Evolutionary conservation across 441 rosid genomes (phyloP).

Genomic region (Corymbia calophylla): DNA sequence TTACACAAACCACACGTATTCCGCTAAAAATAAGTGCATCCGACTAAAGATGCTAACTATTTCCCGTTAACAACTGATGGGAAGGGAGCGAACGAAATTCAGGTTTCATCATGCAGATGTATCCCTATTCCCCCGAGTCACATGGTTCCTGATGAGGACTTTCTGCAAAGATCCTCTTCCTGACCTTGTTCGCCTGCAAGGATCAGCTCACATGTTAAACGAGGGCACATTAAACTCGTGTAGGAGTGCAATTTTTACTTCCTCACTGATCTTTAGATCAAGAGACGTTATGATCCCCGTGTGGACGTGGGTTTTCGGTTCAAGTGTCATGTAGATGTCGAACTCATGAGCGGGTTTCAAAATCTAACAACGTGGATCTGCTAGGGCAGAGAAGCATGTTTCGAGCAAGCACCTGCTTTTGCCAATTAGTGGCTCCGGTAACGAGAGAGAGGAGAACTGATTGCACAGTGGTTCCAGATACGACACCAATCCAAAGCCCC

Average conservation of each 20-base stretch:
- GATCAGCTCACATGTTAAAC: not conserved
- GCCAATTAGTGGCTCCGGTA: constrained; percentile 24
- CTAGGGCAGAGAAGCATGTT: not conserved
- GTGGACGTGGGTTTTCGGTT: not conserved
- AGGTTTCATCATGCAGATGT: not conserved
- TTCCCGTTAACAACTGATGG: not conserved
- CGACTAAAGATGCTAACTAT: not conserved
- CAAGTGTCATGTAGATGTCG: not conserved
- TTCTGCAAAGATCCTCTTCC: not conserved
- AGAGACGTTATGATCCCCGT: not conserved
- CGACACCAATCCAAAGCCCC: constrained; percentile 54
- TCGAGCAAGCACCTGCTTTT: constrained; percentile 28
- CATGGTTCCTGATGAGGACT: not conserved
- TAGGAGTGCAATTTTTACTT: not conserved
- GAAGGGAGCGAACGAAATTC: not conserved
- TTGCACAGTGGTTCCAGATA: constrained; percentile 29
- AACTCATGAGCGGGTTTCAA: not conserved
- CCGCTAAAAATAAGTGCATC: not conserved
- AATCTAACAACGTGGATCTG: not conserved
- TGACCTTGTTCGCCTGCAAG: not conserved
- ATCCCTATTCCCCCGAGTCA: not conserved
- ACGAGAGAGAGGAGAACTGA: constrained; percentile 18
- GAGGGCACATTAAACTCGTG: not conserved
- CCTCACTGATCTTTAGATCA: not conserved
- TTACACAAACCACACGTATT: not conserved